Percentiles rank a stretch among this genome's conserved stretches.
phyloP scores from a whole-genome alignment of 805 yeast species.

The Wickerhamomyces ciferrii region DNA sequence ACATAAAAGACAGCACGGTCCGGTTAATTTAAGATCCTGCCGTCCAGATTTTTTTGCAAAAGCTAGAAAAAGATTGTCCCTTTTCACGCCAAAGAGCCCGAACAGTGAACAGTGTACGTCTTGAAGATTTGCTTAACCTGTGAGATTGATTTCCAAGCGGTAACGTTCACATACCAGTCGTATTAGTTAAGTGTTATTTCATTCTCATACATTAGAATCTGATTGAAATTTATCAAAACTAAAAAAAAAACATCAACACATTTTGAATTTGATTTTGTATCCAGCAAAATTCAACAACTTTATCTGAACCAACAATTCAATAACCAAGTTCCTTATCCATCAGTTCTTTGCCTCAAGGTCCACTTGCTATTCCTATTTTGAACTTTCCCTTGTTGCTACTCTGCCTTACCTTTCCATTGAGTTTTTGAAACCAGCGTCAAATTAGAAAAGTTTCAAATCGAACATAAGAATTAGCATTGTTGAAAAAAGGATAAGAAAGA shows the following conservation, averaged over 20 bases:
- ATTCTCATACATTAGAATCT: neutral
- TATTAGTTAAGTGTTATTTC: neutral
- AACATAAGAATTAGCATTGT: no score
- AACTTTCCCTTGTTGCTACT: neutral
- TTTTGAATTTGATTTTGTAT: neutral
- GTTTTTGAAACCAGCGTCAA: neutral
- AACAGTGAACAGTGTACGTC: neutral
- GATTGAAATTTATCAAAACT: neutral
- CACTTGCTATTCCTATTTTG: no score
- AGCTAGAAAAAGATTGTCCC: neutral
- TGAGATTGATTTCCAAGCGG: neutral
- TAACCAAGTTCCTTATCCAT: no score
- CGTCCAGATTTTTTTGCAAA: neutral
- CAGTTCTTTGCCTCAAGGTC: no score
- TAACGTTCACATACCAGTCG: neutral
- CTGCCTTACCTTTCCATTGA: neutral
- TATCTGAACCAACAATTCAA: no score
- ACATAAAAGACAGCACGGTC: neutral
- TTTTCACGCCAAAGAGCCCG: neutral
- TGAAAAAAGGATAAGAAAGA: no score
- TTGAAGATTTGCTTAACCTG: neutral
- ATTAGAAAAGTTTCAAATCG: slow-evolving; percentile 1
- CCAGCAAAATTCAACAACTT: neutral
- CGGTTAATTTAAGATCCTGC: neutral
- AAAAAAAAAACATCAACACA: neutral